Evolutionary conservation across 306 rosid genomes (phyloP).

Genomic region (Corylus americana): DNA sequence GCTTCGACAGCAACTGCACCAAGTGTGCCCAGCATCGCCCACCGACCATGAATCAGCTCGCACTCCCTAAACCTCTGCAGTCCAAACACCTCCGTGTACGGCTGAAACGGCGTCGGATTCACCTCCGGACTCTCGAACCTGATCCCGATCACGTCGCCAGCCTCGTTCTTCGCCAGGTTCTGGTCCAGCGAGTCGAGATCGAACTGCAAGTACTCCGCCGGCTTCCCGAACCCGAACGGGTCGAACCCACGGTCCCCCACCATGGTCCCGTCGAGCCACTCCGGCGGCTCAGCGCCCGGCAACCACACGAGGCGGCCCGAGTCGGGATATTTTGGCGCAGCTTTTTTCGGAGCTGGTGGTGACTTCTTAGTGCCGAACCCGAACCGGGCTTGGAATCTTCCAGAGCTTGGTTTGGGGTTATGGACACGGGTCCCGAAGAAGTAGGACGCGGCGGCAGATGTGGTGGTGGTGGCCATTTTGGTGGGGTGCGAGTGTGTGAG

Average conservation of each 20-base stretch:
- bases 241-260: conserved; percentile 77
- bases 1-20: conserved; percentile 82
- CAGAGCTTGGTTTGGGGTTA: conserved; percentile 13
- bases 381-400: conserved; percentile 50
- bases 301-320: conserved; percentile 58
- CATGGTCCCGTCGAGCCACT: conserved; percentile 72
- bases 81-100: conserved; percentile 76
- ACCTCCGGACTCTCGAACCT: conserved; percentile 51
- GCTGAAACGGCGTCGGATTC: conserved; percentile 75
- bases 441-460: conserved; percentile 47
- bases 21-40: conserved; percentile 85
- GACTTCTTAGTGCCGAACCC: conserved; percentile 38
- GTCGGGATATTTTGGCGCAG: neutral
- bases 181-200: conserved; percentile 77
- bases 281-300: conserved; percentile 58
- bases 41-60: conserved; percentile 76
- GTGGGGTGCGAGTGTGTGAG: neutral
- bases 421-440: conserved; percentile 52
- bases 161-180: conserved; percentile 72
- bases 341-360: conserved; percentile 42
- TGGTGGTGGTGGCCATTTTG: conserved; percentile 45
- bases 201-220: conserved; percentile 71
- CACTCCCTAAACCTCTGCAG: conserved; percentile 81
- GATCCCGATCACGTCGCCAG: conserved; percentile 61
- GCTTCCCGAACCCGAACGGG: conserved; percentile 62